Evolutionary conservation across 2,329 filamentous ascomycete genomes (phyloP).

Genomic region (Alternaria sp.): DNA sequence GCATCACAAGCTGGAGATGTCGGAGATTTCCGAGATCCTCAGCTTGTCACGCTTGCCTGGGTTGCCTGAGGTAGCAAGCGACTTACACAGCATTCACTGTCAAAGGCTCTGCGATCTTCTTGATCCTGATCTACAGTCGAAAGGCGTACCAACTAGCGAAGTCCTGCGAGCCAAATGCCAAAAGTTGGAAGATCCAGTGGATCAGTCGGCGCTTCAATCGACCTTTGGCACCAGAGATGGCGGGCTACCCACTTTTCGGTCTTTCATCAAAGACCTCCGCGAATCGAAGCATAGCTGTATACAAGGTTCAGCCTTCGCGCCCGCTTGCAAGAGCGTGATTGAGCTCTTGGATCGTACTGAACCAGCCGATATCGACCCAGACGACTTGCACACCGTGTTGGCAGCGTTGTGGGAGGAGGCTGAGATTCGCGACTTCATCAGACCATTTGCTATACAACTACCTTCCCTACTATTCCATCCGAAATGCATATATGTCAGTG

Average conservation of each 20-base stretch:
- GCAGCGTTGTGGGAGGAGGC: conserved; percentile 56
- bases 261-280: conserved; percentile 32
- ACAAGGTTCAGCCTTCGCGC: conserved; percentile 36
- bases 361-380: background rate
- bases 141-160: conserved; percentile 27
- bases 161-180: conserved; percentile 17
- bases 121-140: background rate
- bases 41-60: conserved; percentile 47
- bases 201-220: background rate
- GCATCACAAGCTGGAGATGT: background rate
- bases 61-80: conserved; percentile 53
- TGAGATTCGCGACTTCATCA: conserved; percentile 56
- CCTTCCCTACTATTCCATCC: conserved; percentile 49
- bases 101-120: conserved; percentile 31
- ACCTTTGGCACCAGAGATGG: background rate
- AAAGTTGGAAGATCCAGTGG: conserved; percentile 7
- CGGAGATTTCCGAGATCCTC: conserved; percentile 44
- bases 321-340: conserved; percentile 33
- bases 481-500: conserved; percentile 29
- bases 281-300: conserved; percentile 39
- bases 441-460: conserved; percentile 47
- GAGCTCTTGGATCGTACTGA: conserved; percentile 26
- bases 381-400: conserved; percentile 31
- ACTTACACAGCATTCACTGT: conserved; percentile 45
- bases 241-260: conserved; percentile 18